phyloP scores from a whole-genome alignment of 2,329 filamentous ascomycete genomes.

The Arthrobotrys iridis region DNA sequence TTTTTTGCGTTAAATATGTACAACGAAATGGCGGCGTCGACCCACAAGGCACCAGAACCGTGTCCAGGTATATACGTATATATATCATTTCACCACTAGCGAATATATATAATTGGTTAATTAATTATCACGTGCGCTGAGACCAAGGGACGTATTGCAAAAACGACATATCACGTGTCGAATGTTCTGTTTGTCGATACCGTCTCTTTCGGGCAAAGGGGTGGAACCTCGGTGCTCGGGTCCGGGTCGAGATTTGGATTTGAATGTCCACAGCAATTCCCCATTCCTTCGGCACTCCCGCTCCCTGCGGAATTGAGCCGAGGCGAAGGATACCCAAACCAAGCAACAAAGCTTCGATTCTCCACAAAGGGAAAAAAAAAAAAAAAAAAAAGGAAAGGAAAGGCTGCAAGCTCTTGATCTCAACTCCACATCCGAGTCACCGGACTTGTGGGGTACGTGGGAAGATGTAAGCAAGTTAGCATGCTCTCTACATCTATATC shows the following conservation, averaged over 20 bases:
- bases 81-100: too few species aligned
- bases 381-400: not conserved
- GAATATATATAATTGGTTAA: too few species aligned
- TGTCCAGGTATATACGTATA: too few species aligned
- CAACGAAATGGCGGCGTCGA: too few species aligned
- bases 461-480: not conserved
- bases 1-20: too few species aligned
- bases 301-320: constrained; percentile 38
- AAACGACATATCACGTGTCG: too few species aligned
- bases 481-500: constrained; percentile 30
- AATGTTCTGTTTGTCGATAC: not conserved
- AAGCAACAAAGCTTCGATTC: not conserved
- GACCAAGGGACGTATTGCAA: too few species aligned
- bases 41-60: too few species aligned
- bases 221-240: not conserved
- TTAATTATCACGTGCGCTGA: too few species aligned
- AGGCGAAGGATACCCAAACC: constrained; percentile 28
- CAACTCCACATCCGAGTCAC: not conserved
- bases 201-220: not conserved
- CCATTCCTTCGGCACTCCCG: not conserved
- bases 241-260: not conserved
- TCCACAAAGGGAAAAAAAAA: not conserved
- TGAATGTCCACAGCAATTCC: not conserved
- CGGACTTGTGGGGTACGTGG: not conserved
- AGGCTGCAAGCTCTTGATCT: not conserved